Evolutionary conservation across 129 eudicot genomes (phyloP).

Genomic region (Artemisia annua): DNA sequence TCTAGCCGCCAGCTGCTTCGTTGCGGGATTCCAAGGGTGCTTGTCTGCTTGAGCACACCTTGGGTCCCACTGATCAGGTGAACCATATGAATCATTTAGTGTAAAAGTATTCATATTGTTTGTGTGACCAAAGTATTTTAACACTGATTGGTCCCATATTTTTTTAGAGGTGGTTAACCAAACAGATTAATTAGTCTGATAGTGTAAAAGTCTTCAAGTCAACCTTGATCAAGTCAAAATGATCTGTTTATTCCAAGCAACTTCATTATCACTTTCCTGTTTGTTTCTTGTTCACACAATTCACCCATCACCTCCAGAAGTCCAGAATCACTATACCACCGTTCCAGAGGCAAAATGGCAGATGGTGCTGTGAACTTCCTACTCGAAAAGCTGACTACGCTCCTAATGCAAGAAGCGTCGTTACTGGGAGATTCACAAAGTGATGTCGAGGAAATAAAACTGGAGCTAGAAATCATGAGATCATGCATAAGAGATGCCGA

Average conservation of each 20-base stretch:
- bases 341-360: slow-evolving; percentile 34
- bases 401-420: slow-evolving; percentile 44
- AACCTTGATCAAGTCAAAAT: too few species aligned
- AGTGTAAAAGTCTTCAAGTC: too few species aligned
- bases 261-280: slow-evolving; percentile 8
- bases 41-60: too few species aligned
- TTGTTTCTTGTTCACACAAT: slow-evolving; percentile 10
- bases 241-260: not conserved
- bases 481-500: slow-evolving; percentile 53
- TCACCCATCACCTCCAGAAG: not conserved
- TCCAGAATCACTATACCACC: not conserved
- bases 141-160: too few species aligned
- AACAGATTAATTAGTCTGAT: too few species aligned
- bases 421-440: slow-evolving; percentile 42
- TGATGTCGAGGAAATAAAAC: slow-evolving; percentile 44
- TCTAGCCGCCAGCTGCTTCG: too few species aligned
- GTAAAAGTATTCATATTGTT: too few species aligned
- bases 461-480: slow-evolving; percentile 51
- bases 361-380: slow-evolving; percentile 57
- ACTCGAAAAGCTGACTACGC: slow-evolving; percentile 47
- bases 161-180: too few species aligned
- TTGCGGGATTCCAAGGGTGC: too few species aligned
- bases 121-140: too few species aligned
- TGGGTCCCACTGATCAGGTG: too few species aligned
- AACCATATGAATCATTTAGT: too few species aligned